Conservation (phyloP, 805 yeast species). For the Hanseniaspora singularis region DNA sequence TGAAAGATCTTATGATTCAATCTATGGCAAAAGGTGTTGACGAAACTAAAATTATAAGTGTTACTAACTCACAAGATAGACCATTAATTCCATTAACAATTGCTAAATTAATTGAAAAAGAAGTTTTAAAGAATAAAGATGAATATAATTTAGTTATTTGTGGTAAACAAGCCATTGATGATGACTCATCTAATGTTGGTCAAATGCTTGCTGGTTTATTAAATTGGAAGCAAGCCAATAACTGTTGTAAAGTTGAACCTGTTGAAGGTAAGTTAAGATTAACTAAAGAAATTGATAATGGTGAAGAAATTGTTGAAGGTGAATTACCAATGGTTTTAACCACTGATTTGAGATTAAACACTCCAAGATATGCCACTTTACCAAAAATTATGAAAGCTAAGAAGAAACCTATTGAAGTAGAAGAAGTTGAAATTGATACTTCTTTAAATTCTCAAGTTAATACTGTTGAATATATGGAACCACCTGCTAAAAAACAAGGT, state of each 20-base stretch:
- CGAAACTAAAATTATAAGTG: conserved; percentile 64
- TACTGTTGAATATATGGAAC: conserved; percentile 67
- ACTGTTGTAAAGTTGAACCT: conserved; percentile 73
- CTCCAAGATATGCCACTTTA: conserved; percentile 88
- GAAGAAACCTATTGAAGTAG: conserved; percentile 77
- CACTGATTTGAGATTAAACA: conserved; percentile 86
- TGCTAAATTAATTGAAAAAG: conserved; percentile 68
- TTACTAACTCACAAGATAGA: conserved; percentile 41
- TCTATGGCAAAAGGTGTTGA: conserved; percentile 95
- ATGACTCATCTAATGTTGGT: conserved; percentile 89
- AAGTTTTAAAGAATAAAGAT: conserved; percentile 60
- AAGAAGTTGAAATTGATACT: conserved; percentile 46
- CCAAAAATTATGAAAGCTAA: conserved; percentile 98
- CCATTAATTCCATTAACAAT: conserved; percentile 78
- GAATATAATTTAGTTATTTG: conserved; percentile 67
- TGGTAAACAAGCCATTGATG: conserved; percentile 96
- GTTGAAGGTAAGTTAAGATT: conserved; percentile 47
- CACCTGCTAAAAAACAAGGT: conserved; percentile 73
- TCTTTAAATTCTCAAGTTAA: conserved; percentile 58
- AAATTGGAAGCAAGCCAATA: conserved; percentile 94
- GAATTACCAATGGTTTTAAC: conserved; percentile 76
- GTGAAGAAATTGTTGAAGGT: conserved; percentile 70
- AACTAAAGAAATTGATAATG: conserved; percentile 91
- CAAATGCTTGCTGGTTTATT: conserved; percentile 90
- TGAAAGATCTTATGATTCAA: conserved; percentile 77